Base-by-base conservation (phyloP, 1,139 yeast species). In the Geotrichum reessii region DNA sequence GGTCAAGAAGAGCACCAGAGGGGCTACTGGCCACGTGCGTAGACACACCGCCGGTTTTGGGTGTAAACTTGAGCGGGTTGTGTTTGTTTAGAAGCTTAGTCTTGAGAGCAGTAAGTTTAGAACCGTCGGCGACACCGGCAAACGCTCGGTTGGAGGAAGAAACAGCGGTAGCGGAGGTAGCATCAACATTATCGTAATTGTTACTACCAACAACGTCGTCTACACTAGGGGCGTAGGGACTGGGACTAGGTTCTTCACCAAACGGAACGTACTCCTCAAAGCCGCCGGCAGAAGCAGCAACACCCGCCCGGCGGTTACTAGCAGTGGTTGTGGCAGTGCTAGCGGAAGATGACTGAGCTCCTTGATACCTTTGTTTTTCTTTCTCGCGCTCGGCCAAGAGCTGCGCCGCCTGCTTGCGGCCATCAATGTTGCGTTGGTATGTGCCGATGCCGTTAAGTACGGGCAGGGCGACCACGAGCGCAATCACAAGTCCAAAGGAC, bases 381-480 rank as follows among this genome's bases (percentile, higher is more conserved):
- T 52, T 51, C 40, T 47, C 47, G 17, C 6, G 17, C 33, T 52
- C 55, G 21, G 47, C 50, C 33, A 48, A 46, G 11, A 47, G 27
- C 25, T 27, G 24, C 3, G 53, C n/a, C 4, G 51, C 56, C 11
- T 24, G 28, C 37, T 52, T 56, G 11, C 51, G 54, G 46, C 46
- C 55, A 27, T 56, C 56, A 14, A 50, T 52, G 11, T 56, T 56
- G 52, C 50, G 44, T 31, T 58, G 48, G 56, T 58, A 58, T 8
- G 58, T 51, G 3, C 61, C 61, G 12, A 58, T 46, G 17, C 61
- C 61, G 33, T 55, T 55, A 9, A 55, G 22, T 14, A 58, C 61
- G 11, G 61, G 61, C 12, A 58, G 52, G 8, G 54, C 55, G 27
- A 58, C 46, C 17, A 55, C 58, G 7, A 58, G 51, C 17, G 24